Percentiles rank a stretch among this genome's conserved stretches.
Evolutionary conservation across 805 yeast genomes (phyloP).

Genomic region (Yarrowia porcina): DNA sequence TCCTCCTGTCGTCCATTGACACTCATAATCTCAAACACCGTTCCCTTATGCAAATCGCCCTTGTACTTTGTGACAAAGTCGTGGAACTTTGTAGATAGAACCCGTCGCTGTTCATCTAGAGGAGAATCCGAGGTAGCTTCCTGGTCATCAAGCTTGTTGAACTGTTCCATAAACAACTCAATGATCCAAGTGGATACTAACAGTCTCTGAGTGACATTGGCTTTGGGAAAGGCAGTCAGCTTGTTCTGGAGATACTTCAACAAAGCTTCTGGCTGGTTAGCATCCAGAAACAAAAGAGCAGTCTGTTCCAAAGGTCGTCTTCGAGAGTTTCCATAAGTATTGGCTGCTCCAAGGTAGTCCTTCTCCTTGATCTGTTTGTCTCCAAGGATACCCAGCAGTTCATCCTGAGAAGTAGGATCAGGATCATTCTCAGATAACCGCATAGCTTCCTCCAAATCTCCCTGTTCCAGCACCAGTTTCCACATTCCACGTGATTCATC

Average conservation of each 20-base stretch:
- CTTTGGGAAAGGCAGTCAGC: constrained; percentile 34
- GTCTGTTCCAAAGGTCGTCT: constrained; percentile 66
- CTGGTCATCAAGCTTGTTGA: constrained; percentile 45
- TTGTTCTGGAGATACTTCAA: constrained; percentile 47
- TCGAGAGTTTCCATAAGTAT: constrained; percentile 54
- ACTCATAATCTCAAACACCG: constrained; percentile 67
- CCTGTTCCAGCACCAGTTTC: constrained; percentile 54
- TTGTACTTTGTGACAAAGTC: constrained; percentile 51
- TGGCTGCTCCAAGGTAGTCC: constrained; percentile 44
- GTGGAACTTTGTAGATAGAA: constrained; percentile 40
- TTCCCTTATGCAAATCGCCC: constrained; percentile 55
- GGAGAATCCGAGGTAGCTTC: constrained; percentile 35
- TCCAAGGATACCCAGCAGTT: constrained; percentile 49
- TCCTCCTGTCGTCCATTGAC: constrained; percentile 64
- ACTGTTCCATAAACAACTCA: constrained; percentile 51
- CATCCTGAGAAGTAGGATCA: constrained; percentile 29
- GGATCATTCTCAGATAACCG: constrained; percentile 41
- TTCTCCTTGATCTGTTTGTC: constrained; percentile 44
- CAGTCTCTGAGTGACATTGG: constrained; percentile 45
- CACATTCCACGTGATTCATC: constrained; percentile 75
- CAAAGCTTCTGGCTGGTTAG: constrained; percentile 44
- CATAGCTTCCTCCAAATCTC: constrained; percentile 65
- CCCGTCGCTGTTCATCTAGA: constrained; percentile 32
- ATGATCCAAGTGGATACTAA: constrained; percentile 65
- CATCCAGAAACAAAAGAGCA: constrained; percentile 53